These are phyloP conservation scores for Pleurotus eryngii DNA, from an alignment of 768 basidiomycete species.

Conservation along the genomic window DNA sequence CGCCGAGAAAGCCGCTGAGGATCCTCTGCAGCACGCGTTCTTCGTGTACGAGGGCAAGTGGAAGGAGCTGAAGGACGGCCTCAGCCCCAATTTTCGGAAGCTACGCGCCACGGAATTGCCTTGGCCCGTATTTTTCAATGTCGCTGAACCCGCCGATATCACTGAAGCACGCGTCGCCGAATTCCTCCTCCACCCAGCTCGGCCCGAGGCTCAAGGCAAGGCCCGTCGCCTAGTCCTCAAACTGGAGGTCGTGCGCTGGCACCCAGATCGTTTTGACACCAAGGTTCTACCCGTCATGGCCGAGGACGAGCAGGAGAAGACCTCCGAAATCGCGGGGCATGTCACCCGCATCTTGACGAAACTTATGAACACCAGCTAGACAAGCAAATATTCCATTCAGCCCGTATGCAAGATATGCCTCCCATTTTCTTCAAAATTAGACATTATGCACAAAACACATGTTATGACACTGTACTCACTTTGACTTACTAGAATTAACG, in stretches of 20 bases:
- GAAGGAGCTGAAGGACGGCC: constrained; percentile 25
- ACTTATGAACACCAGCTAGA: constrained; percentile 14
- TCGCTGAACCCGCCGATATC: constrained; percentile 28
- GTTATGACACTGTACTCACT: too few relatives aligned
- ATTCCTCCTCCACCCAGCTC: constrained; percentile 39
- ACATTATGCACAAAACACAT: too few relatives aligned
- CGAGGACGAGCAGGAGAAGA: constrained; percentile 25
- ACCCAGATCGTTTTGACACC: constrained; percentile 51
- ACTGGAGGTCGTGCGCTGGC: constrained; percentile 49
- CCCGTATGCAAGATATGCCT: too few relatives aligned
- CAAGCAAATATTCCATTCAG: not conserved
- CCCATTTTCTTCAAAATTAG: too few relatives aligned
- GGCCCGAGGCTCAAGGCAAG: constrained; percentile 25
- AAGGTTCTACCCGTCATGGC: constrained; percentile 32
- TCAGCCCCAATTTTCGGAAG: not conserved
- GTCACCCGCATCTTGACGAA: constrained; percentile 40
- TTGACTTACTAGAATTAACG: too few relatives aligned
- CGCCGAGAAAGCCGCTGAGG: not conserved
- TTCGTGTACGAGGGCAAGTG: constrained; percentile 32
- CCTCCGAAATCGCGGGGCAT: constrained; percentile 32
- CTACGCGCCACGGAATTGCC: constrained; percentile 34
- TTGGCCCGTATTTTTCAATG: constrained; percentile 36
- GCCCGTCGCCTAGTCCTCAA: constrained; percentile 32
- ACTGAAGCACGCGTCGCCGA: constrained; percentile 27
- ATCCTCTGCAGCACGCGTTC: constrained; percentile 12